Conservation (phyloP, 1,139 yeast genomes). For the Suhomyces choctaworum region DNA sequence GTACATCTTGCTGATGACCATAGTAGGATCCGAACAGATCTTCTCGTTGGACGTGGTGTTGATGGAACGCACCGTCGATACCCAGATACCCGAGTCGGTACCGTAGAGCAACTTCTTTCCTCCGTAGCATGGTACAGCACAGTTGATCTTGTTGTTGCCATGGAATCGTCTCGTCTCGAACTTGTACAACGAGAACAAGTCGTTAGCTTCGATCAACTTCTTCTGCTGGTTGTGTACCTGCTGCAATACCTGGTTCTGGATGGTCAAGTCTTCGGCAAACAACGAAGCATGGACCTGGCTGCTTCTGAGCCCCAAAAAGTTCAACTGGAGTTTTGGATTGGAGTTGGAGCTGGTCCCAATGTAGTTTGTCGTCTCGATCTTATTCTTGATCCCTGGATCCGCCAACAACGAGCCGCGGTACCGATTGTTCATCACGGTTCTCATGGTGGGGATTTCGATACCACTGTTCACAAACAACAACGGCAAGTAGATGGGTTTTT, state of each 20-base stretch:
- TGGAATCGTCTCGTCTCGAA: conserved; percentile 71
- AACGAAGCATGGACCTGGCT: conserved; percentile 46
- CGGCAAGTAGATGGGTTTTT: conserved; percentile 90
- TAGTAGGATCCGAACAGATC: conserved; percentile 70
- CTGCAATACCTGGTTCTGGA: conserved; percentile 79
- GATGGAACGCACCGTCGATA: conserved; percentile 59
- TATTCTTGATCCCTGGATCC: conserved; percentile 37
- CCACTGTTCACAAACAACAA: conserved; percentile 73
- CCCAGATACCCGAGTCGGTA: conserved; percentile 88
- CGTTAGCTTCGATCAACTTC: conserved; percentile 67
- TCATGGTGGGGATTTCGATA: conserved; percentile 70
- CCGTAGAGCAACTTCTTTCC: conserved; percentile 90
- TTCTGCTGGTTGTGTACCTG: conserved; percentile 79
- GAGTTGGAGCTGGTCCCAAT: conserved; percentile 22
- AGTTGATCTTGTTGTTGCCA: conserved; percentile 74
- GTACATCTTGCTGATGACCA: conserved; percentile 72
- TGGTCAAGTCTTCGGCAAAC: conserved; percentile 53
- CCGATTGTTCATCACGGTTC: conserved; percentile 44
- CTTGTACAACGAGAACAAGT: conserved; percentile 76
- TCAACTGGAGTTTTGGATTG: conserved; percentile 46
- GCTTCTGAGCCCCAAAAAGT: conserved; percentile 47
- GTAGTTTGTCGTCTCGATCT: conserved; percentile 30
- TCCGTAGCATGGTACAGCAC: conserved; percentile 94
- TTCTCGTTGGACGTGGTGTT: conserved; percentile 46
- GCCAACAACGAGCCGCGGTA: conserved; percentile 41